A percentile compares a stretch with the other conserved stretches of the same genome.
Conservation (phyloP, 768 basidiomycete species). For the Collybiopsis luxurians region DNA sequence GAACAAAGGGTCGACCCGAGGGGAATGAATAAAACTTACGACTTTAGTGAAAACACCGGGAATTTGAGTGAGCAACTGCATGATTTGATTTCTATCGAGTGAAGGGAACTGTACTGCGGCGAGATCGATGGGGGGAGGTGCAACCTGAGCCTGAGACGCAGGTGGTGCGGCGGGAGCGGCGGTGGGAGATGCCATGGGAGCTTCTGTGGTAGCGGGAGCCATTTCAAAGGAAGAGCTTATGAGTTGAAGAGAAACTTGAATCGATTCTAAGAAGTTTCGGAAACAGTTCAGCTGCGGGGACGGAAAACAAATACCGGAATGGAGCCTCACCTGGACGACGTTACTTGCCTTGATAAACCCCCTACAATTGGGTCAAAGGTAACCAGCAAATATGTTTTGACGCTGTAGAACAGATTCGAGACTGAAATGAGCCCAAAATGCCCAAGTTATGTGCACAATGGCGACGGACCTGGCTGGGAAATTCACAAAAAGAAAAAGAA, state of each 20-base stretch:
- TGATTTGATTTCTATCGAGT: constrained; percentile 56
- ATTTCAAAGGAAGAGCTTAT: not conserved
- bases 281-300: too few species aligned
- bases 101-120: constrained; percentile 4
- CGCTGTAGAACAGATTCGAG: too few species aligned
- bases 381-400: too few species aligned
- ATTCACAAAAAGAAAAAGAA: not conserved
- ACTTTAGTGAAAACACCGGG: constrained; percentile 59
- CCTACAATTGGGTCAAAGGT: too few species aligned
- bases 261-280: too few species aligned
- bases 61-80: constrained; percentile 54
- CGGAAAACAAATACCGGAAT: too few species aligned
- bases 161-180: not conserved
- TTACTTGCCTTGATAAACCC: too few species aligned
- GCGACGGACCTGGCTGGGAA: too few species aligned
- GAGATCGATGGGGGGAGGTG: not conserved
- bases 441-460: too few species aligned
- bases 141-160: not conserved
- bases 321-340: not conserved
- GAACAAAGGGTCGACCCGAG: not conserved
- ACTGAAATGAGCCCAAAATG: too few species aligned
- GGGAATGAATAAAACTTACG: constrained; percentile 21
- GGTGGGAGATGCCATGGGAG: not conserved
- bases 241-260: not conserved
- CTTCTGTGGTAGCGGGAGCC: constrained; percentile 1